Conservation (phyloP, 441 rosid species). For the Arabidopsis hybrid region DNA sequence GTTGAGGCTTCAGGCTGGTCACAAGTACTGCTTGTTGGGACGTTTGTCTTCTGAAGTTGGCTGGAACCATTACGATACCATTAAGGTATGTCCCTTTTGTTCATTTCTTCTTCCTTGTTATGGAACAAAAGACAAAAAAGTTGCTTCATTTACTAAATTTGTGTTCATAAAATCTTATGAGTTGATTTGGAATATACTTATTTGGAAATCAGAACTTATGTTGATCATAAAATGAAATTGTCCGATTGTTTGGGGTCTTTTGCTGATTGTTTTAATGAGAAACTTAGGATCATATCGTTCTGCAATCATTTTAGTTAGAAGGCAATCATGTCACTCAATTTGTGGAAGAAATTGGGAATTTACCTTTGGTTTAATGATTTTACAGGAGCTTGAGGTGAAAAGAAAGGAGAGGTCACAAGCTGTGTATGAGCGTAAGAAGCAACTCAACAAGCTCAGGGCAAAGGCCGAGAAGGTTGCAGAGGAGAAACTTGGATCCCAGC, state of each 20-base stretch:
- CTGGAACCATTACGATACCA: conserved; percentile 91
- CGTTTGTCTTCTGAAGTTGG: conserved; percentile 80
- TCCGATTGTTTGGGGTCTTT: no score
- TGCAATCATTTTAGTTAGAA: background rate
- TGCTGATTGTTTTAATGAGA: background rate
- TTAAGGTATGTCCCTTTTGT: conserved; percentile 58
- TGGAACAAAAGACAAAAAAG: background rate
- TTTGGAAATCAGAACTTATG: background rate
- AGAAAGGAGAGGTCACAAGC: conserved; percentile 84
- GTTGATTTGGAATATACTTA: background rate
- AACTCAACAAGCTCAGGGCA: conserved; percentile 67
- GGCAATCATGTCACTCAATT: background rate
- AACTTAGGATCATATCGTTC: background rate
- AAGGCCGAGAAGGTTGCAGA: conserved; percentile 82
- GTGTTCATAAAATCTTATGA: background rate
- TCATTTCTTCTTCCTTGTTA: background rate
- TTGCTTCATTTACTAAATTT: background rate
- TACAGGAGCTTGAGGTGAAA: conserved; percentile 81
- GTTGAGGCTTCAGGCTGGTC: conserved; percentile 95
- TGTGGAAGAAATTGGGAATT: background rate
- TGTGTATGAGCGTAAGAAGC: conserved; percentile 80
- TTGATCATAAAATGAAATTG: background rate
- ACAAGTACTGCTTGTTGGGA: conserved; percentile 84
- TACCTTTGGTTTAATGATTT: background rate
- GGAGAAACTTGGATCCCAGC: conserved; percentile 82